Evolutionary conservation across 2,329 filamentous ascomycete genomes (phyloP).

Genomic region (Chalara sp.): DNA sequence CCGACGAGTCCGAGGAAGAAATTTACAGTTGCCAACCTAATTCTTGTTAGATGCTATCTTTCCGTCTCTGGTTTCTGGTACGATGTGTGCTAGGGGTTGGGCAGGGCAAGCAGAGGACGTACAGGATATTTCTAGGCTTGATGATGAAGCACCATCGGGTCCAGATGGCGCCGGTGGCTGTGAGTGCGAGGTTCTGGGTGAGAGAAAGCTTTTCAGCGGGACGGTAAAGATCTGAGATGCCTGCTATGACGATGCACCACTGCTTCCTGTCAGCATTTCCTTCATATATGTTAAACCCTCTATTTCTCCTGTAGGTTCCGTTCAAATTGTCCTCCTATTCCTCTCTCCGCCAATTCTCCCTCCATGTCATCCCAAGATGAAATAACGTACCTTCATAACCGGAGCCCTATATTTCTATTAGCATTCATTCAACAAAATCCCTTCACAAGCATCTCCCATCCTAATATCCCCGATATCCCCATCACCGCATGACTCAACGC

Average conservation of each 20-base stretch:
- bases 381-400: conserved; percentile 69
- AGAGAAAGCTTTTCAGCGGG: conserved; percentile 89
- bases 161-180: conserved; percentile 91
- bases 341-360: neutral
- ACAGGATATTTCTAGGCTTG: conserved; percentile 87
- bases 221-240: conserved; percentile 83
- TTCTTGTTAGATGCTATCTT: neutral
- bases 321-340: too few species aligned
- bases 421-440: neutral
- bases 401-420: conserved; percentile 59
- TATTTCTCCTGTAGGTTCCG: too few species aligned
- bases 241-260: conserved; percentile 91
- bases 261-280: conserved; percentile 28
- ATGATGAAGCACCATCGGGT: conserved; percentile 98
- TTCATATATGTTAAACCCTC: too few species aligned
- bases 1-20: conserved; percentile 94
- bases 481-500: neutral
- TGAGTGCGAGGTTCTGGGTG: conserved; percentile 86
- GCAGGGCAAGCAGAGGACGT: conserved; percentile 27
- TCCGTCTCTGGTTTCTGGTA: neutral
- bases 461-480: neutral
- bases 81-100: neutral
- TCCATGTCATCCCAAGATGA: neutral
- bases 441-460: neutral
- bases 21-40: conserved; percentile 86